phyloP scores from a whole-genome alignment of 2,329 filamentous ascomycete genomes.

The Mycocentrospora acerina region DNA sequence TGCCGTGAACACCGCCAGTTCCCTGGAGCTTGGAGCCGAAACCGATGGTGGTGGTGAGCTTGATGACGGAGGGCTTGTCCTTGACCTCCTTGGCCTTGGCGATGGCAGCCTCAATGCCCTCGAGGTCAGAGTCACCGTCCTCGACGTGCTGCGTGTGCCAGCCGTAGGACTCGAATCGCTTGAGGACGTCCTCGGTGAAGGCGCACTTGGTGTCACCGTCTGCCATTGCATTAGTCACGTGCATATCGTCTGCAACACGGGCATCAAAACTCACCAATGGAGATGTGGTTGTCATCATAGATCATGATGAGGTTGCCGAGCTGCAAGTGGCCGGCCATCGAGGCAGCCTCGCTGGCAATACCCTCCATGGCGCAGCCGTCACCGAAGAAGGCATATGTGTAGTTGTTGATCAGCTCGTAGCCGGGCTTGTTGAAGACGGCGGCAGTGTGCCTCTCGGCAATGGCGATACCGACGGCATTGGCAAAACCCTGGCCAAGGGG shows the following conservation, averaged over 20 bases:
- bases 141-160: slow-evolving; percentile 87
- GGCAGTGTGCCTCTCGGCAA: slow-evolving; percentile 89
- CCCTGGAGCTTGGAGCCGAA: slow-evolving; percentile 92
- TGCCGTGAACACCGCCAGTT: slow-evolving; percentile 93
- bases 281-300: slow-evolving; percentile 99
- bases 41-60: slow-evolving; percentile 95
- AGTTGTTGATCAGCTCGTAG: slow-evolving; percentile 89
- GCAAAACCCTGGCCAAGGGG: slow-evolving; percentile 96
- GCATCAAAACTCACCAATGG: slow-evolving; percentile 57
- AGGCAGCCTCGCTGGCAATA: slow-evolving; percentile 89
- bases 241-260: neutral
- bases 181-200: slow-evolving; percentile 94
- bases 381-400: slow-evolving; percentile 96
- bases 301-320: slow-evolving; percentile 95
- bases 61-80: slow-evolving; percentile 96
- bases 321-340: slow-evolving; percentile 92
- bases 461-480: slow-evolving; percentile 97
- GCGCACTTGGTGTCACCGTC: slow-evolving; percentile 95
- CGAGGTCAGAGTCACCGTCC: slow-evolving; percentile 86
- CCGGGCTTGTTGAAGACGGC: slow-evolving; percentile 96
- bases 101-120: slow-evolving; percentile 84
- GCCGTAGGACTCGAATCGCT: slow-evolving; percentile 95
- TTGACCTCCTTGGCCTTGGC: slow-evolving; percentile 81
- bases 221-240: slow-evolving; percentile 32
- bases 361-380: slow-evolving; percentile 99